Evolutionary conservation across 306 rosid species (phyloP).

Genomic region (Ammopiptanthus mongolicus): DNA sequence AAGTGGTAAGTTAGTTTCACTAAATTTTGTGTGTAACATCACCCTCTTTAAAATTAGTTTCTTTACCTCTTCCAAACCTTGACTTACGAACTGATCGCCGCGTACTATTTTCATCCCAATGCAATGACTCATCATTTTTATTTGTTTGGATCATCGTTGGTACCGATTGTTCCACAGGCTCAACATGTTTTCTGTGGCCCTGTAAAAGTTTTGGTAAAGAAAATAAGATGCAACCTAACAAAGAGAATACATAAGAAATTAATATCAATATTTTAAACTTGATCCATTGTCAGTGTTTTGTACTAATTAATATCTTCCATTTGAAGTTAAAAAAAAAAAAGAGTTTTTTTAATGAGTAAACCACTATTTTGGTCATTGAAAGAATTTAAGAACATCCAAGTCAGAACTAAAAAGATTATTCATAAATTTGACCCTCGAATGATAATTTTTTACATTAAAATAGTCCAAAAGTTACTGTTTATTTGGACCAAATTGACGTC

Average conservation of each 20-base stretch:
- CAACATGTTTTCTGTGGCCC: constrained; percentile 34
- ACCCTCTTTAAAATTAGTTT: background rate
- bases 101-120: constrained; percentile 43
- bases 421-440: background rate
- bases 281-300: background rate
- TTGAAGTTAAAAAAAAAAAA: too few relatives aligned
- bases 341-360: background rate
- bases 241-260: background rate
- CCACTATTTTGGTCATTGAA: background rate
- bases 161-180: constrained; percentile 46
- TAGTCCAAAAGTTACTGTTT: background rate
- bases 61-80: constrained; percentile 72
- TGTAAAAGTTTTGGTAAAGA: constrained; percentile 19
- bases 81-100: constrained; percentile 49
- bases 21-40: background rate
- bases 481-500: background rate
- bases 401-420: background rate
- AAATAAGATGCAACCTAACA: constrained; percentile 12
- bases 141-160: constrained; percentile 32
- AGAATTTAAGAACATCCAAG: background rate
- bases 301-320: background rate
- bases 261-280: background rate
- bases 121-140: constrained; percentile 43
- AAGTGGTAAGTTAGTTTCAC: background rate
- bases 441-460: background rate